Conservation (phyloP, 2,329 filamentous ascomycete species). For the Cladosporium sp. region DNA sequence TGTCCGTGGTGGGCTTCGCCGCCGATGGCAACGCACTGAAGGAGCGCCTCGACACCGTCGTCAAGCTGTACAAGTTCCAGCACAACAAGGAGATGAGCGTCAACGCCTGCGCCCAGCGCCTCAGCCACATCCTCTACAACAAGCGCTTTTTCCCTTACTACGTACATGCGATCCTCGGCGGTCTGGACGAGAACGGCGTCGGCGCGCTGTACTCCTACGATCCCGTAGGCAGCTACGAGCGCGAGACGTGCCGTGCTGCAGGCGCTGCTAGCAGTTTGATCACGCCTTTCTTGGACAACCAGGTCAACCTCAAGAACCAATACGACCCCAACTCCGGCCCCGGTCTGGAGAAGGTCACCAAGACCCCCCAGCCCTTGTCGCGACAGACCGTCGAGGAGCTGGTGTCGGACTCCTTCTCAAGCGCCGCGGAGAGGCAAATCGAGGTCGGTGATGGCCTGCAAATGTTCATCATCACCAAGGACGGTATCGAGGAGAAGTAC, state of each 20-base stretch:
- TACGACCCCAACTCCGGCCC: slow-evolving; percentile 81
- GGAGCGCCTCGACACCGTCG: slow-evolving; percentile 86
- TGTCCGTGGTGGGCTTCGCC: slow-evolving; percentile 93
- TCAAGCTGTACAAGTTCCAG: slow-evolving; percentile 99
- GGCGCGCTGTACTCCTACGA: slow-evolving; percentile 97
- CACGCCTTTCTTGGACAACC: slow-evolving; percentile 98
- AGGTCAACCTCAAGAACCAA: slow-evolving; percentile 99
- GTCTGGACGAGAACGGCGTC: slow-evolving; percentile 88
- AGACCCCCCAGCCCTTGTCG: slow-evolving; percentile 63
- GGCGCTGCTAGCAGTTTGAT: slow-evolving; percentile 89
- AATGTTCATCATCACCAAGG: slow-evolving; percentile 85
- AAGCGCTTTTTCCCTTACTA: slow-evolving; percentile 99
- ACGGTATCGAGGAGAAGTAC: slow-evolving; percentile 83
- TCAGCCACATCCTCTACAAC: slow-evolving; percentile 91
- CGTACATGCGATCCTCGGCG: slow-evolving; percentile 87
- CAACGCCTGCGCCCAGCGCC: slow-evolving; percentile 86
- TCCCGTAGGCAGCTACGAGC: slow-evolving; percentile 94
- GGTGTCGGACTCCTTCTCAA: slow-evolving; percentile 96
- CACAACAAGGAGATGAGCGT: slow-evolving; percentile 96
- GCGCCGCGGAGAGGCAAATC: slow-evolving; percentile 96
- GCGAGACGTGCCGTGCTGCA: slow-evolving; percentile 90
- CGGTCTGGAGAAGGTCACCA: slow-evolving; percentile 73
- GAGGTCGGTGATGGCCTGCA: slow-evolving; percentile 96
- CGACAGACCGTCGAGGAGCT: slow-evolving; percentile 73
- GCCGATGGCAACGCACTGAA: slow-evolving; percentile 91